Percentiles rank a stretch among this genome's conserved stretches.
Conservation (phyloP, 306 rosid species). For the Fragaria vesca region DNA sequence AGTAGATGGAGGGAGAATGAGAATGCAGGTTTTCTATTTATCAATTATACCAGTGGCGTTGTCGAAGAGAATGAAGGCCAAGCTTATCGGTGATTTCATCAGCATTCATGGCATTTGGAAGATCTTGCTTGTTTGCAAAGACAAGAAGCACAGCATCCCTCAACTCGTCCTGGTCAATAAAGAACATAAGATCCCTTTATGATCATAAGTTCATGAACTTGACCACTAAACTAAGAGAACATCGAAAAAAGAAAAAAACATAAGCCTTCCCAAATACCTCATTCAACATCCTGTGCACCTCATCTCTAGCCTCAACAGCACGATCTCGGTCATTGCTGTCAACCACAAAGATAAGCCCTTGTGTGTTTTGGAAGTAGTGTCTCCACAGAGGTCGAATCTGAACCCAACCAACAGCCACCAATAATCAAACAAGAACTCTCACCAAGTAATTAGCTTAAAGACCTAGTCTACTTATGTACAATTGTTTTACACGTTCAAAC, state of each 20-base stretch:
- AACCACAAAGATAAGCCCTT: constrained; percentile 69
- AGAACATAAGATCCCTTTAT: not conserved
- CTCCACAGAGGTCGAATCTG: constrained; percentile 68
- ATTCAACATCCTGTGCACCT: constrained; percentile 69
- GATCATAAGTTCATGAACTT: not conserved
- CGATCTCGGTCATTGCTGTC: constrained; percentile 79
- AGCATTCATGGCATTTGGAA: constrained; percentile 48
- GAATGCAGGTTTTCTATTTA: not conserved
- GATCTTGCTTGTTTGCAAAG: constrained; percentile 75
- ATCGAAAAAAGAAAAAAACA: not conserved
- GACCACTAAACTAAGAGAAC: not conserved
- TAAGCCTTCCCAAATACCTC: constrained; percentile 38
- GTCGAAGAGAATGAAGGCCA: constrained; percentile 43
- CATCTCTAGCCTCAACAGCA: constrained; percentile 68
- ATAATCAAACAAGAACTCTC: not conserved
- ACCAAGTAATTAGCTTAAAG: not conserved
- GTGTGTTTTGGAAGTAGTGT: constrained; percentile 74
- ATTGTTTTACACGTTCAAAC: not conserved
- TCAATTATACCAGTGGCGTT: constrained; percentile 56
- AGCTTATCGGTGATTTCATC: constrained; percentile 45
- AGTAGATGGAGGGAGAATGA: not conserved
- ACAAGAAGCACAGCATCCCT: constrained; percentile 70
- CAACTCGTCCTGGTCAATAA: constrained; percentile 46
- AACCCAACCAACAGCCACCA: not conserved
- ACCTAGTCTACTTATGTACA: not conserved